Evolutionary conservation across 2,329 filamentous ascomycete genomes (phyloP), one percentile per base, ranked within the genome.

Genomic region (Apiospora koreana): DNA sequence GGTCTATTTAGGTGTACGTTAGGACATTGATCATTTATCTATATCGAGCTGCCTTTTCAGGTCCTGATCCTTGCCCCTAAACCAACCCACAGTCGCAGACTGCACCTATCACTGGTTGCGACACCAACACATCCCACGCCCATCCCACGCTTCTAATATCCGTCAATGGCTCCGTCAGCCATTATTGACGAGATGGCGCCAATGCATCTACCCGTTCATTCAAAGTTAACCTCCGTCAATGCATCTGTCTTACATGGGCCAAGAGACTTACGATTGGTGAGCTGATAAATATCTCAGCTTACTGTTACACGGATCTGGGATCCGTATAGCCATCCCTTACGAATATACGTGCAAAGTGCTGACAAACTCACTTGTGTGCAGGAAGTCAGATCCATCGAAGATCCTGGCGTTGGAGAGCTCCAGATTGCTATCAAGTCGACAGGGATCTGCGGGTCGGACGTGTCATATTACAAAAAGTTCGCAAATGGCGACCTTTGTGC

Each of bases 401-500:
- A 83, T 10, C 86, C 86, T 8, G 79, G 76, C 31, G 73, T 76
- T 35, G 86, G 84, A 69, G 89, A 92, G 77, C 84, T 93, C 69
- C 91, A 92, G 79, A 86, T 92, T 75, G 85, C 88, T 74, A 84
- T 93, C 79, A 88, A 87, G 75, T 86, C 88, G 8, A 92, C 91
- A 31, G 90, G 91, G 46, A 89, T 93, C 75, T 93, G 91, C 78
- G 91, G 91, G 69, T 92, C 89, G 9, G 91, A 93, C 79, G 87
- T 92, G 69, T 89, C 89, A 68, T 93, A 93, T 80, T 93, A 91
- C 83, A 91, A 88, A 79, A 91, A 92, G 76, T 92, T 92, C 77
- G 89, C 89, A 80, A 93, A 93, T 76, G 91, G 91, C 64, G 90
- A 92, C 79, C 85, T 93, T 67, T 90, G 90, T 75, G 89, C 89